Evolutionary conservation across 2,329 filamentous ascomycete species (phyloP).

Genomic region (Apiospora aurea): DNA sequence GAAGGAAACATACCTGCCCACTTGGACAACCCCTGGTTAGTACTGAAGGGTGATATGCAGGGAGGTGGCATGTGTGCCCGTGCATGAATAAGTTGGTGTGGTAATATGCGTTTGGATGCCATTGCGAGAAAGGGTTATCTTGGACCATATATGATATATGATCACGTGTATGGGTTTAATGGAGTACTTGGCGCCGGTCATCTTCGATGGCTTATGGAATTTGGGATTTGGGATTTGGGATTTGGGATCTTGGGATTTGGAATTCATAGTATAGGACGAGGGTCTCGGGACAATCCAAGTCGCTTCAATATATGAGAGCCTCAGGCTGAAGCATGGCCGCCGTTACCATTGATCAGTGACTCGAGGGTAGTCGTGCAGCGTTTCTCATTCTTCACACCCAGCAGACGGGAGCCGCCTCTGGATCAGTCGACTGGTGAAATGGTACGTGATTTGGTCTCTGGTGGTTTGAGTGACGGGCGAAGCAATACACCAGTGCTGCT

Average conservation of each 20-base stretch:
- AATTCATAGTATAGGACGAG: not conserved
- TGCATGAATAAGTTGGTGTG: not conserved
- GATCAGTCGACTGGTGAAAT: not conserved
- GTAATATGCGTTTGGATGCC: conserved; percentile 6
- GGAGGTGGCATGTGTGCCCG: not conserved
- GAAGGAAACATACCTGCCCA: not conserved
- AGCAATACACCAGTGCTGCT: not conserved
- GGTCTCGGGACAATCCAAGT: not conserved
- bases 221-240: not conserved
- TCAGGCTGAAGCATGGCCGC: not conserved
- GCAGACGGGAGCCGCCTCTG: not conserved
- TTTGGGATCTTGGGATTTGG: not conserved
- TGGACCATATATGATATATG: conserved; percentile 20
- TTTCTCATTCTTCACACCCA: not conserved
- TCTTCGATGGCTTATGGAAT: not conserved
- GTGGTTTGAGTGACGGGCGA: not conserved
- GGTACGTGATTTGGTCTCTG: too few relatives aligned
- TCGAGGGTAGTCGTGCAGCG: not conserved
- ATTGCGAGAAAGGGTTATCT: not conserved
- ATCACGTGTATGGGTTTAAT: conserved; percentile 4
- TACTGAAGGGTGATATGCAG: not conserved
- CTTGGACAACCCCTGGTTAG: not conserved
- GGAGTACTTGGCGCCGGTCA: not conserved
- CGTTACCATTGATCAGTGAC: not conserved
- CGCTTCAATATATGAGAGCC: not conserved